phyloP scores from a whole-genome alignment of 768 basidiomycete species.

The Suillus alpinus region DNA sequence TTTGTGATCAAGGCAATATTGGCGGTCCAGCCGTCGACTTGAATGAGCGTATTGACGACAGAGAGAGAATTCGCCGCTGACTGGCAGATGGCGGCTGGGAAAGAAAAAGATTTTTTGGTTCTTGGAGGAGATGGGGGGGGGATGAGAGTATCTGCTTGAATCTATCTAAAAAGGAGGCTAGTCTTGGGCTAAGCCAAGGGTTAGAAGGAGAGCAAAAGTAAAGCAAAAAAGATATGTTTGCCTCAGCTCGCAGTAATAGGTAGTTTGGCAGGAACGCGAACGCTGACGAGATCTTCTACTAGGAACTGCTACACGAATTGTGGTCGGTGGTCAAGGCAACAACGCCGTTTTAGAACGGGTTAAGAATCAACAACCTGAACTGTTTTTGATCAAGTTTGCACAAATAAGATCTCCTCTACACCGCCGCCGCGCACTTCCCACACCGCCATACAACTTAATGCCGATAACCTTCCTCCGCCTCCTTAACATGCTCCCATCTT shows the following conservation, averaged over 20 bases:
- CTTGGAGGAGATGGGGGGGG: neutral
- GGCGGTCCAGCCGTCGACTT: conserved; percentile 58
- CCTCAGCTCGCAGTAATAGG: conserved; percentile 4
- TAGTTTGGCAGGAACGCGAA: conserved; percentile 15
- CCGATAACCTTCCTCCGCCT: neutral
- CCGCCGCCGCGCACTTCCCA: conserved; percentile 2
- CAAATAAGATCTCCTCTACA: neutral
- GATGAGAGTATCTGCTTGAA: neutral
- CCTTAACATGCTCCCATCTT: no score
- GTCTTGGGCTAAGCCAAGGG: neutral
- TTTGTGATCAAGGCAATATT: conserved; percentile 25
- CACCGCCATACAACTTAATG: neutral
- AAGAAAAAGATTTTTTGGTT: neutral
- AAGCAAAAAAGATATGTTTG: conserved; percentile 1
- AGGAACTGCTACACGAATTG: conserved; percentile 23
- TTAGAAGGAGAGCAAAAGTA: neutral
- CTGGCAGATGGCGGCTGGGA: neutral
- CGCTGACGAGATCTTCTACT: conserved; percentile 32
- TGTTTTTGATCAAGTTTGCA: neutral
- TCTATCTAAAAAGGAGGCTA: neutral
- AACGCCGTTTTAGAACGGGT: conserved; percentile 20
- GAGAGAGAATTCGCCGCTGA: neutral
- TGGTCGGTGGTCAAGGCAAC: conserved; percentile 56
- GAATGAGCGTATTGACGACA: conserved; percentile 21
- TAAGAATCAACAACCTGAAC: neutral